These are phyloP conservation scores for Phytophthora sp. DNA, from an alignment of 352 stramenopile species.

Conservation along the genomic window DNA sequence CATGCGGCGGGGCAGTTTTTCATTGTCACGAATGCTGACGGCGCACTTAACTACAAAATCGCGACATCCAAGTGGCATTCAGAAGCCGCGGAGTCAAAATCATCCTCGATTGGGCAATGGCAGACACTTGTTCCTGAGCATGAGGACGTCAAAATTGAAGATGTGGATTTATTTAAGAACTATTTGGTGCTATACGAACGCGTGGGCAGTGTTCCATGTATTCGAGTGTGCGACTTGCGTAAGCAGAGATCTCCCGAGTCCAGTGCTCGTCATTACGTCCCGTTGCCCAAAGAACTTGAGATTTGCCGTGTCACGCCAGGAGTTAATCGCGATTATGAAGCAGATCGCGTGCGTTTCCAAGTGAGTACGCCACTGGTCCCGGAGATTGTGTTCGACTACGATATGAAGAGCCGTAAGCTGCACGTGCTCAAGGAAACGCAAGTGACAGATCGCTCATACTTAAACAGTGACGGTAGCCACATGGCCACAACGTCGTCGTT, in stretches of 20 bases:
- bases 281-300: constrained; percentile 61
- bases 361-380: constrained; percentile 76
- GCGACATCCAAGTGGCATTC: constrained; percentile 23
- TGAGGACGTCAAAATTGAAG: constrained; percentile 84
- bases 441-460: constrained; percentile 31
- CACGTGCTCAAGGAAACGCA: constrained; percentile 63
- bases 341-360: constrained; percentile 68
- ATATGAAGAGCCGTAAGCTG: constrained; percentile 57
- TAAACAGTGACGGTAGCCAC: not conserved
- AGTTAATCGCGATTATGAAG: constrained; percentile 81
- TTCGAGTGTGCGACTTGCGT: constrained; percentile 59
- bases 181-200: constrained; percentile 87
- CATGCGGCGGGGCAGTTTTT: constrained; percentile 73
- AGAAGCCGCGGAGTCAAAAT: not conserved
- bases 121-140: constrained; percentile 59
- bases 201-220: constrained; percentile 66
- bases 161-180: constrained; percentile 86
- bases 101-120: constrained; percentile 35
- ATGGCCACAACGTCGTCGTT: constrained; percentile 25
- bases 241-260: constrained; percentile 7
- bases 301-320: constrained; percentile 71
- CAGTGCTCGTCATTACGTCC: constrained; percentile 49
- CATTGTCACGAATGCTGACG: constrained; percentile 84
- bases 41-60: constrained; percentile 84
- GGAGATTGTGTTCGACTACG: constrained; percentile 83